Conservation (phyloP, 208 protist genomes). For the Dictyostelium gargantuum region DNA sequence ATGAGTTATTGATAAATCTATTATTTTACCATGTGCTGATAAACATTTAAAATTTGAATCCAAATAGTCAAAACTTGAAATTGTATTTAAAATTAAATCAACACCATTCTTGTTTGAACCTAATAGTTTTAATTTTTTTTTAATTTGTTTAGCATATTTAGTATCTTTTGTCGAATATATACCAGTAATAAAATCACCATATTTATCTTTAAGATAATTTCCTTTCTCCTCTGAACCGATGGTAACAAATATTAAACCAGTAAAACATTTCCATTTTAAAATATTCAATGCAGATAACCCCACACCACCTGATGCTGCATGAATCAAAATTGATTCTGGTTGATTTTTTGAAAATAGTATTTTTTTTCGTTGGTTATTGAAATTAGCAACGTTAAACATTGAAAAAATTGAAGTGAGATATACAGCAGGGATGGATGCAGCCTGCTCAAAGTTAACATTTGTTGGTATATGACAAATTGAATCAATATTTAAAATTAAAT, state of each 20-base stretch:
- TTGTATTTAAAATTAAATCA: background rate
- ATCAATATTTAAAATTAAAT: background rate
- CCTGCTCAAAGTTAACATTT: constrained; percentile 38
- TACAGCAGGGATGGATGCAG: background rate
- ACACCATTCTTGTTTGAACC: background rate
- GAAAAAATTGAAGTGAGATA: background rate
- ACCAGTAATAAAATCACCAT: constrained; percentile 38
- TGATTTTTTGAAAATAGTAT: too few species aligned
- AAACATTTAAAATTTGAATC: background rate
- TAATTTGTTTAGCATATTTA: constrained; percentile 25
- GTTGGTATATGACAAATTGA: constrained; percentile 62
- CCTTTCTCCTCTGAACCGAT: constrained; percentile 56
- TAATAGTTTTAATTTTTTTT: background rate
- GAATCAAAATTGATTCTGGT: constrained; percentile 17
- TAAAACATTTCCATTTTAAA: constrained; percentile 16
- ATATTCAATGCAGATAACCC: constrained; percentile 46
- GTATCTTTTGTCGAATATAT: constrained; percentile 45
- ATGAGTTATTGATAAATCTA: constrained; percentile 17
- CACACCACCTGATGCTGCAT: constrained; percentile 6
- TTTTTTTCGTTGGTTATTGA: background rate
- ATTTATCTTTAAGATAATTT: constrained; percentile 40
- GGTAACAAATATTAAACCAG: constrained; percentile 24
- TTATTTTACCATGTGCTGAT: background rate
- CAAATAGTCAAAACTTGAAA: background rate
- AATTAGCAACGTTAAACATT: background rate